Evolutionary conservation across 2,329 filamentous ascomycete genomes (phyloP), one percentile per base, ranked within the genome.

Genomic region (Paecilomyces variotii): DNA sequence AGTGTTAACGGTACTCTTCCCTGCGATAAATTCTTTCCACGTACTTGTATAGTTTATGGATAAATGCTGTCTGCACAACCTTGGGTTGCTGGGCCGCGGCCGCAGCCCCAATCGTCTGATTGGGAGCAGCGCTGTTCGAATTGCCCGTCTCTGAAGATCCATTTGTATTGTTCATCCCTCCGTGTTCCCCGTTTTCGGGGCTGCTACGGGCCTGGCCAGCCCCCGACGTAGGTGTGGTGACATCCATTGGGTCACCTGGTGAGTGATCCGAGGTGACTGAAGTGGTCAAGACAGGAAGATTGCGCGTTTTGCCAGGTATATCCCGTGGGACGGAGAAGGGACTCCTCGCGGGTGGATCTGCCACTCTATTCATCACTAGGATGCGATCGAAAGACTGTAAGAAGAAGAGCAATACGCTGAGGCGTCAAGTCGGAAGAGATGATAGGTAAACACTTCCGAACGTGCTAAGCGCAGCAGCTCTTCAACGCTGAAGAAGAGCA

Each of bases 21-120:
- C 14, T 11, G 25, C 58, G 45, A 51, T 14, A 45, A 56, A 25
- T 30, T 55, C 39, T 50, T 9, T 14, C 32, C 50, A 64, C 87
- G 70, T 81, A 97, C 92, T 95, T 97, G 81, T 97, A 99, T 35
- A 99, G 84, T 76, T 99, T 99, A 76, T 99, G 94, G 64, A 99
- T 97, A 70, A 99, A 99, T 25, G 94, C 94, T 10, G 94, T 97
- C 78, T 99, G 94, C 14, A 97, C 91, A 52, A 97, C 93, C 77
- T 99, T 99, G 60, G 94, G 92, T 72, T 96, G 92, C 71, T 96
- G 91, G 56, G 92, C 87, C 54, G 78, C 76, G 57, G 75, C 73
- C 69, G 77, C 79, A 69, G 78, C 79, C 9, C 74, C 74, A 55
- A 75, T 68, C 26, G 72, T 69, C 55, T 72, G 72, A 60, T 68